Evolutionary conservation across 2,329 filamentous ascomycete species (phyloP).

Genomic region (Colletotrichum lupini): DNA sequence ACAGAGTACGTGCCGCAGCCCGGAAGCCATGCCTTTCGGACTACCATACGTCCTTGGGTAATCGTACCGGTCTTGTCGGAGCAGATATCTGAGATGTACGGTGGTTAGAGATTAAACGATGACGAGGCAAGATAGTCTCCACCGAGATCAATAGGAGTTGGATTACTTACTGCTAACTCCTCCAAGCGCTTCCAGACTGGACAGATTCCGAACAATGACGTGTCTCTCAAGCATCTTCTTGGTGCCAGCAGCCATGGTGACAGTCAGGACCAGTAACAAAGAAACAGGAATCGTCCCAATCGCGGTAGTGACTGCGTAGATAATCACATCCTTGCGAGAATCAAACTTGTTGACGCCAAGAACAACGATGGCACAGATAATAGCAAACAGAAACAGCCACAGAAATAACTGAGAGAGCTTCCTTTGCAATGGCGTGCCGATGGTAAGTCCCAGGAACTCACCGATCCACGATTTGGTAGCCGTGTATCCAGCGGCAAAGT

Average conservation of each 20-base stretch:
- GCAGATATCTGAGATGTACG: constrained; percentile 47
- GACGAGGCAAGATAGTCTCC: too few species aligned
- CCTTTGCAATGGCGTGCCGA: constrained; percentile 75
- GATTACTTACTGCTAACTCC: constrained; percentile 46
- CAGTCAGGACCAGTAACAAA: constrained; percentile 73
- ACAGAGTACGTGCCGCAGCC: constrained; percentile 35
- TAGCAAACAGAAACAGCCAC: constrained; percentile 70
- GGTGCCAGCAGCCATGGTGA: constrained; percentile 73
- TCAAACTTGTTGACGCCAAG: constrained; percentile 68
- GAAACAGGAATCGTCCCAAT: constrained; percentile 72
- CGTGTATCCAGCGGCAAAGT: constrained; percentile 40
- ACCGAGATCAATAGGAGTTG: too few species aligned
- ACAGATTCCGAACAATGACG: constrained; percentile 67
- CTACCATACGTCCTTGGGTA: constrained; percentile 34
- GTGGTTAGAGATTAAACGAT: too few species aligned
- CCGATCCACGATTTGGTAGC: constrained; percentile 58
- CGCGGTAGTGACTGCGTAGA: constrained; percentile 70
- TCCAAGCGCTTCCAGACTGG: constrained; percentile 53
- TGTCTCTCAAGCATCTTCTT: constrained; percentile 56
- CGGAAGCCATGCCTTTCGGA: constrained; percentile 15
- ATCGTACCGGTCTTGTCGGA: constrained; percentile 41
- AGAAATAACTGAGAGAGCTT: constrained; percentile 74
- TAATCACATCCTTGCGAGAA: constrained; percentile 65
- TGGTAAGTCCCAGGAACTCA: constrained; percentile 71
- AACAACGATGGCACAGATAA: constrained; percentile 74